These are phyloP conservation scores for Leishmania tropica DNA, from an alignment of 208 protist genomes.

Conservation along the genomic window DNA sequence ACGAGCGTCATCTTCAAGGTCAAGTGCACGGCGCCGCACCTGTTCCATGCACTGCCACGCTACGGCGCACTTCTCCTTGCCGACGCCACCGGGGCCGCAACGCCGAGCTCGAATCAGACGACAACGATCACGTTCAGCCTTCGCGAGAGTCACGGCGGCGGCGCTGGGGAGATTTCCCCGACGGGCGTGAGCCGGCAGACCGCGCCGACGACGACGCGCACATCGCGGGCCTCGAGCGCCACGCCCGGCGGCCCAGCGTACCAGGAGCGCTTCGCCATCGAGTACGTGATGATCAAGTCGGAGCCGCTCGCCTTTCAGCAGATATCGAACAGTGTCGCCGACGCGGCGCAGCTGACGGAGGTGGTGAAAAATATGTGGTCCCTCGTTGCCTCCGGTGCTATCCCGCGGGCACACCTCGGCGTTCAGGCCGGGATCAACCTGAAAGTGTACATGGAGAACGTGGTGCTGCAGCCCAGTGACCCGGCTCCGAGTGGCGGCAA, in stretches of 20 bases:
- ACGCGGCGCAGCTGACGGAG: conserved; percentile 35
- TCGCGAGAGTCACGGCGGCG: conserved; percentile 23
- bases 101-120: conserved; percentile 5
- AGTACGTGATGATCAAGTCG: conserved; percentile 51
- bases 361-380: conserved; percentile 66
- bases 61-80: conserved; percentile 69
- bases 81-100: conserved; percentile 35
- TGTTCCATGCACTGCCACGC: conserved; percentile 79
- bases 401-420: conserved; percentile 41
- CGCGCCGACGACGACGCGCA: neutral
- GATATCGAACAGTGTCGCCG: conserved; percentile 26
- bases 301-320: conserved; percentile 55
- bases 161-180: conserved; percentile 7
- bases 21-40: conserved; percentile 73
- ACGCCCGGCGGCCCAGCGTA: conserved; percentile 22
- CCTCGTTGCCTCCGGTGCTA: conserved; percentile 37
- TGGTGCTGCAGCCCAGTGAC: conserved; percentile 34
- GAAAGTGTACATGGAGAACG: conserved; percentile 58
- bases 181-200: neutral
- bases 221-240: conserved; percentile 16
- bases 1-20: conserved; percentile 75
- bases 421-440: conserved; percentile 36
- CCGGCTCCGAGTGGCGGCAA: conserved; percentile 19
- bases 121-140: conserved; percentile 48
- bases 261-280: conserved; percentile 71